Conservation (phyloP, 495 filamentous ascomycete species). For the Echria macrotheca region DNA sequence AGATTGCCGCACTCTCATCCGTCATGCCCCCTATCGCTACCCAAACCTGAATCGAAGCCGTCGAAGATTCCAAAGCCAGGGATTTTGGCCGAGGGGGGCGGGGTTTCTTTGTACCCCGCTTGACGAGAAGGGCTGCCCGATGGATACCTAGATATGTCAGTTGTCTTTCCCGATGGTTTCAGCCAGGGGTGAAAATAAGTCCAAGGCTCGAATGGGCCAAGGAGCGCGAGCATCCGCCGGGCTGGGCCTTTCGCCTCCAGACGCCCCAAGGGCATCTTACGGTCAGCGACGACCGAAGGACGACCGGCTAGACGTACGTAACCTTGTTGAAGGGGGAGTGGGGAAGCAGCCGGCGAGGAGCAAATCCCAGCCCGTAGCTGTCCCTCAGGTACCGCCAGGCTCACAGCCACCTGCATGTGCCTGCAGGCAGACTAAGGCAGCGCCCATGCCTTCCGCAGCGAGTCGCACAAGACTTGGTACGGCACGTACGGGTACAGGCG, state of each 20-base stretch:
- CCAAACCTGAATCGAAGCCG: constrained; percentile 4
- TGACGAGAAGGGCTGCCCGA: too few relatives aligned
- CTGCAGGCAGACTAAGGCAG: constrained; percentile 15
- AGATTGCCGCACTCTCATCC: constrained; percentile 14
- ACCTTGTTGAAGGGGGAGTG: constrained; percentile 11
- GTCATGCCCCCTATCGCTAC: constrained; percentile 17
- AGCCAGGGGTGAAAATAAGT: too few relatives aligned
- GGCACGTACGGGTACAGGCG: constrained; percentile 1
- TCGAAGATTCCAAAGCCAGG: constrained; percentile 6
- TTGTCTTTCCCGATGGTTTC: too few relatives aligned
- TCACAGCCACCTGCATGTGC: constrained; percentile 12
- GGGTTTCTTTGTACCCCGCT: too few relatives aligned
- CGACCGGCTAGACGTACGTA: constrained; percentile 9
- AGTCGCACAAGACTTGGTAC: too few relatives aligned
- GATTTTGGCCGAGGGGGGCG: constrained; percentile 1
- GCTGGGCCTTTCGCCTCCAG: not conserved
- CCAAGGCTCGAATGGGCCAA: not conserved
- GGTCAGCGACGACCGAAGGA: constrained; percentile 1
- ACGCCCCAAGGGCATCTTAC: not conserved
- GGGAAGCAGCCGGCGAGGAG: constrained; percentile 3
- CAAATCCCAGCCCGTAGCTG: not conserved
- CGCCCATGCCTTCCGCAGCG: constrained; percentile 4
- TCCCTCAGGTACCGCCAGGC: constrained; percentile 14
- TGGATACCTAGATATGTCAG: too few relatives aligned
- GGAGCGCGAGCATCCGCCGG: not conserved